Evolutionary conservation across 108 stramenopile genomes (phyloP).

Genomic region (Nitzschia sp.): DNA sequence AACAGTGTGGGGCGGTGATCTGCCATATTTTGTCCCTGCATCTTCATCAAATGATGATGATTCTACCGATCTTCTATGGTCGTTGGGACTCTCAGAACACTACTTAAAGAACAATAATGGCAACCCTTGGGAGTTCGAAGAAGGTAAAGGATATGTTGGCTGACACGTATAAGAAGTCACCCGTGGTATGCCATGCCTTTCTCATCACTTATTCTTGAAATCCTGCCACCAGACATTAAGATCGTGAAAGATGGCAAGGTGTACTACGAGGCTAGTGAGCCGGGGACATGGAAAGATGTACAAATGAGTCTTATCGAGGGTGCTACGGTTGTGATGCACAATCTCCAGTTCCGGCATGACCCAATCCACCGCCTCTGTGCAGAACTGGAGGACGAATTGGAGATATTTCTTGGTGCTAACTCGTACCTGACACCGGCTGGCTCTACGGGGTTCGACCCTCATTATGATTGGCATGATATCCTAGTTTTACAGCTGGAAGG

Average conservation of each 20-base stretch:
- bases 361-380: not conserved
- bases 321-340: not conserved
- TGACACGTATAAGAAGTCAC: too few species aligned
- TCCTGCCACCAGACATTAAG: constrained; percentile 2
- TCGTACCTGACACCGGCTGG: constrained; percentile 3
- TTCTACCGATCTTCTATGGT: not conserved
- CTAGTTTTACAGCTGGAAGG: constrained; percentile 2
- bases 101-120: not conserved
- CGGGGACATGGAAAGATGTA: not conserved
- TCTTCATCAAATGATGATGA: not conserved
- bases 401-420: not conserved
- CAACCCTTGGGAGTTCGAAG: not conserved
- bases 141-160: not conserved
- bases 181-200: too few species aligned
- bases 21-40: not conserved
- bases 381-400: not conserved
- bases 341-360: not conserved
- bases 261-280: not conserved
- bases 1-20: not conserved
- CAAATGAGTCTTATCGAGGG: not conserved
- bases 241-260: not conserved
- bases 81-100: not conserved
- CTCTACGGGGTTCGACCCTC: not conserved
- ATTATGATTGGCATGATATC: constrained; percentile 2
- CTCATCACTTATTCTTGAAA: too few species aligned